Evolutionary conservation across 495 filamentous ascomycete species (phyloP), one percentile per base, ranked within the genome.

Genomic region (Beverwykella pulmonaria): DNA sequence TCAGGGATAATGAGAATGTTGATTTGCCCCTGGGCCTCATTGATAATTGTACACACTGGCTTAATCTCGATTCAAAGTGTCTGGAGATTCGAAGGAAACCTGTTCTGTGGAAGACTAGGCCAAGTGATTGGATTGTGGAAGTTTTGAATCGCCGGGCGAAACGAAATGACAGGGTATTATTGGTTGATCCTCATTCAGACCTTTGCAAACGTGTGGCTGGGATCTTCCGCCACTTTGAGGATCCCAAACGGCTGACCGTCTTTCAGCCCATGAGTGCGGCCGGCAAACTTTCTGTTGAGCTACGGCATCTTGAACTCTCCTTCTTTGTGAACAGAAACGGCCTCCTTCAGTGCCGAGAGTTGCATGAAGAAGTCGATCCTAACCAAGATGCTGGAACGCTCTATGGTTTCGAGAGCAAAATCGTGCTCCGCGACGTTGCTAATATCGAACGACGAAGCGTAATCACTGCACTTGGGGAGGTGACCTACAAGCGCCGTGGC

Each of bases 381-480:
- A 52, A 82, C 68, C 67, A 76, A 56, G 55, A 78, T 57, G 52
- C 59, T 73, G 83, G 83, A 2, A 83, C 80, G 1, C 80, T 76
- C 77, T 83, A 84, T 58, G 83, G 83, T 0, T 72, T 85, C 3
- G 25, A 59, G 1, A 79, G 76, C 48, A 83, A 77, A 62, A 61
- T 85, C 8, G 79, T 85, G 1, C 64, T 84, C 25, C 76, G 78
- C 2, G 75, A 79, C 27, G 59, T 65, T 0, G 29, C 48, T n/a
- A 71, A 79, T 60, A 30, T 41, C n/a, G 22, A 56, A n/a, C 77
- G 79, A 22, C 69, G 74, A 19, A 75, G 71, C 58, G 64, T 77
- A 19, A 17, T 77, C 30, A 54, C 73, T 30, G 69, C 72, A 15
- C 36, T 60, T 1, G 74, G 74, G 1, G 41, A 23, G 2, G 25